Evolutionary conservation across 2,329 filamentous ascomycete species (phyloP).

Genomic region (Colletotrichum siamense): DNA sequence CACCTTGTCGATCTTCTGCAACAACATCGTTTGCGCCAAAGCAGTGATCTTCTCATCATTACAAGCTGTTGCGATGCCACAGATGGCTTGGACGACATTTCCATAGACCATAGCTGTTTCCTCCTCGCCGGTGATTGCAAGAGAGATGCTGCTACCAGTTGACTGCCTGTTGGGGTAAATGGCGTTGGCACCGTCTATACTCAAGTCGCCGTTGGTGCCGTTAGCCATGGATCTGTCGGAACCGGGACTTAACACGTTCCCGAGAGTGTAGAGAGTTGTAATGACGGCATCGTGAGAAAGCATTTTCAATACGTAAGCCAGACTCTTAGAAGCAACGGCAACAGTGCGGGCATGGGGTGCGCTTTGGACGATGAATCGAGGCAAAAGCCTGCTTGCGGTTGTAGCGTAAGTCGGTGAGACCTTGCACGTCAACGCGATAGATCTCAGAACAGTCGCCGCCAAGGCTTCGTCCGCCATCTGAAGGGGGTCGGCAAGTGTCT

Average conservation of each 20-base stretch:
- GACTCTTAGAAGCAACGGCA: constrained; percentile 78
- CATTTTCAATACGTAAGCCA: constrained; percentile 80
- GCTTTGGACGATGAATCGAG: constrained; percentile 88
- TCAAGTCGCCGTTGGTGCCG: constrained; percentile 49
- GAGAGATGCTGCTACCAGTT: constrained; percentile 79
- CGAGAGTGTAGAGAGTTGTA: constrained; percentile 94
- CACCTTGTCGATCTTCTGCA: constrained; percentile 94
- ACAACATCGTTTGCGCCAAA: constrained; percentile 89
- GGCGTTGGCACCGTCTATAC: constrained; percentile 38
- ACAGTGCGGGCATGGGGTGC: constrained; percentile 73
- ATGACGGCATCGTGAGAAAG: constrained; percentile 94
- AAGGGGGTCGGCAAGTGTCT: constrained; percentile 75
- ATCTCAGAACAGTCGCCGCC: constrained; percentile 79
- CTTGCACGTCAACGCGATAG: constrained; percentile 81
- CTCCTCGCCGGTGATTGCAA: constrained; percentile 77
- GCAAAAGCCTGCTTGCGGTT: constrained; percentile 77
- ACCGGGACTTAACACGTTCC: constrained; percentile 87
- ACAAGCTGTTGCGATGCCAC: constrained; percentile 82
- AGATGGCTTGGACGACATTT: constrained; percentile 94
- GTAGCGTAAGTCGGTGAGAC: constrained; percentile 76
- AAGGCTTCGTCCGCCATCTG: constrained; percentile 84
- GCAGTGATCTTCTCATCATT: constrained; percentile 92
- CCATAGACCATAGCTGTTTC: constrained; percentile 79
- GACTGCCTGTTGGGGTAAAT: constrained; percentile 63
- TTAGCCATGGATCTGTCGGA: constrained; percentile 61